Evolutionary conservation across 306 rosid species (phyloP).

Genomic region (Gastrolobium villosum): DNA sequence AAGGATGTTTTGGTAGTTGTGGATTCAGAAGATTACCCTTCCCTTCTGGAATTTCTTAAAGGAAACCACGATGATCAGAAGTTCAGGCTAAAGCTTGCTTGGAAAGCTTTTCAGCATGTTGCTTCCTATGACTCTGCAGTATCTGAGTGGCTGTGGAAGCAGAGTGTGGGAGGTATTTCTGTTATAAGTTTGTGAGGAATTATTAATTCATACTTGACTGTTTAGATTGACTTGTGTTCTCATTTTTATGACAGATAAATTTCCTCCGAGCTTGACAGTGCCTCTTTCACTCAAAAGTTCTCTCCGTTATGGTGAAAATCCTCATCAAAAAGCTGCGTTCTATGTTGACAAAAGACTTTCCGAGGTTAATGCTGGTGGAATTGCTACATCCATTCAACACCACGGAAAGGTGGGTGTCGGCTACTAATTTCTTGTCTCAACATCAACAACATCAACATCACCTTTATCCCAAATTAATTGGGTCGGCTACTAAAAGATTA

Average conservation of each 20-base stretch:
- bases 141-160: slow-evolving; percentile 98
- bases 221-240: slow-evolving; percentile 45
- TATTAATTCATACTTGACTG: slow-evolving; percentile 15
- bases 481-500: too few species aligned
- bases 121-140: slow-evolving; percentile 95
- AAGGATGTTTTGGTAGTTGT: slow-evolving; percentile 93
- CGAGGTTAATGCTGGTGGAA: slow-evolving; percentile 88
- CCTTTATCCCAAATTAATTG: too few species aligned
- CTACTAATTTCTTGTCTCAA: slow-evolving; percentile 34
- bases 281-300: slow-evolving; percentile 74
- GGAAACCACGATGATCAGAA: slow-evolving; percentile 68
- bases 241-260: slow-evolving; percentile 65
- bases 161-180: slow-evolving; percentile 72
- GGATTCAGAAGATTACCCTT: slow-evolving; percentile 88
- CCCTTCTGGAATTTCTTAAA: slow-evolving; percentile 75
- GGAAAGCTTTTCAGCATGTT: slow-evolving; percentile 95
- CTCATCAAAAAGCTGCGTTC: slow-evolving; percentile 91
- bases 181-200: slow-evolving; percentile 10
- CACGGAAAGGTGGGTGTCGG: slow-evolving; percentile 80
- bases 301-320: slow-evolving; percentile 97
- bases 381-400: slow-evolving; percentile 92
- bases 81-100: slow-evolving; percentile 86
- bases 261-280: slow-evolving; percentile 82
- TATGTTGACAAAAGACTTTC: slow-evolving; percentile 85
- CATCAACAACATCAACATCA: too few species aligned